Base-by-base conservation (phyloP, 2,329 filamentous ascomycete genomes). In the Aspergillus brasiliensis region DNA sequence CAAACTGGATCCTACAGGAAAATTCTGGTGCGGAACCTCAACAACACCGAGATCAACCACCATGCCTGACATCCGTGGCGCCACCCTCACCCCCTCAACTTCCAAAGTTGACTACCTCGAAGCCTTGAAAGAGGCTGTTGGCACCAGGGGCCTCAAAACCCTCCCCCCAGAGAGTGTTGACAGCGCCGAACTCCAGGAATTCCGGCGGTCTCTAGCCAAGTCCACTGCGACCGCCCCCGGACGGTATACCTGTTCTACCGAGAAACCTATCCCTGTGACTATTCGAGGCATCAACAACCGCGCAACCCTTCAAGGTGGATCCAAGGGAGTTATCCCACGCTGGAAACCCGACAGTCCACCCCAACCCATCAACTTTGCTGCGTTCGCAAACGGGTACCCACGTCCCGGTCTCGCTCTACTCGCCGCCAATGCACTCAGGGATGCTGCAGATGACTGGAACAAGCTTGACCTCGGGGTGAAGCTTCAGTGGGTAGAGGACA, bases 391-490 rank as follows among this genome's bases (percentile, higher is more conserved):
- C 47, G 56, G 56, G 1, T 58, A 58, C 48, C 47, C 56, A 19
- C 40, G 38, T 11, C 38, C 56, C 25, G 48, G 40, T 23, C 28
- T 42, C 15, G 56, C 56, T 11, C 19, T 52, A 25, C 19, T 52
- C 25, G 56, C 56, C 11, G 56, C 56, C 10, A 37, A 46, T 11
- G 48, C 48, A 8, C 46, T 58, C 11, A 58, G 52, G 48, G 34
- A 51, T n/a, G 56, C 56, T n/a, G 46, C 56, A 21, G 46, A 58
- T 23, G 56, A 58, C 34, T 58, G 56, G 56, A 58, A 58, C 21
- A 17, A 21, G n/a, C 47, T 58, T 15, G 47, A 47, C 28, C 48
- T 58, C 3, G 56, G 56, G 15, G 56, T 58, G 48, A 47, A 34
- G 3, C 19, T 58, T 11, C 8, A 58, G 25, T 58, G 56, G 47